Conservation (phyloP, 2,329 filamentous ascomycete genomes). For the Neophaeococcomyces mojaviensis region DNA sequence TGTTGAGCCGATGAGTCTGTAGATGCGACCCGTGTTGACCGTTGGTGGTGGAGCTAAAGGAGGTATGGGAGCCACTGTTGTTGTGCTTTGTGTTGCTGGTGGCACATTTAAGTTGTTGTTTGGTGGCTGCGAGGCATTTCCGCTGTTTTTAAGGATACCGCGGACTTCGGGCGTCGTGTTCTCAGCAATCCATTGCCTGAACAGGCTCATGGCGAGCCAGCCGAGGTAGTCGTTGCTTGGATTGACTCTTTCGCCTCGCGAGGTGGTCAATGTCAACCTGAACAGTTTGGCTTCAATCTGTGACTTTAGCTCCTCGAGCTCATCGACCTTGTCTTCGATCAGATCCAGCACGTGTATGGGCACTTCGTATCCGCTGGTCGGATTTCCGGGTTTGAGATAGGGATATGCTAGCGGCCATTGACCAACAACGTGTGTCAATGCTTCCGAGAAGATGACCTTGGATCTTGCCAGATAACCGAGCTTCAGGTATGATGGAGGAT, state of each 20-base stretch:
- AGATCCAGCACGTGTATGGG: constrained; percentile 73
- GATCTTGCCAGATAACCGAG: constrained; percentile 79
- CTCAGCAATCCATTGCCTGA: constrained; percentile 88
- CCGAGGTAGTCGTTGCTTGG: constrained; percentile 76
- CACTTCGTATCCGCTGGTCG: constrained; percentile 44
- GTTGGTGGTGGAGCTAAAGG: constrained; percentile 18
- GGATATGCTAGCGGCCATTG: constrained; percentile 81
- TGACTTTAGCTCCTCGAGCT: constrained; percentile 73
- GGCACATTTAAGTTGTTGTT: constrained; percentile 9
- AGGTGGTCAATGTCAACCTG: constrained; percentile 68
- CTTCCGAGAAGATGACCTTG: constrained; percentile 77
- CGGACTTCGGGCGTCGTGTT: constrained; percentile 68
- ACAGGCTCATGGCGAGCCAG: constrained; percentile 80
- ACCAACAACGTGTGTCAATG: constrained; percentile 86
- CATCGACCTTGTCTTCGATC: constrained; percentile 91
- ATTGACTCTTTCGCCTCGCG: constrained; percentile 71
- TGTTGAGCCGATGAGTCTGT: constrained; percentile 64
- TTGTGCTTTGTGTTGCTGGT: constrained; percentile 9
- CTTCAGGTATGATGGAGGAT: constrained; percentile 84
- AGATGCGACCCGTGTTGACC: constrained; percentile 60
- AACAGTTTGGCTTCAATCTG: constrained; percentile 77
- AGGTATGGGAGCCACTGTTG: constrained; percentile 9
- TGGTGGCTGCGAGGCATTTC: constrained; percentile 15
- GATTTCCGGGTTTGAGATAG: constrained; percentile 55
- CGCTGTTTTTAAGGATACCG: constrained; percentile 36